Percentiles rank a stretch among this genome's conserved stretches.
These are phyloP conservation scores for Colletotrichum tropicicola DNA, from an alignment of 2,329 filamentous ascomycete genomes.

Conservation along the genomic window DNA sequence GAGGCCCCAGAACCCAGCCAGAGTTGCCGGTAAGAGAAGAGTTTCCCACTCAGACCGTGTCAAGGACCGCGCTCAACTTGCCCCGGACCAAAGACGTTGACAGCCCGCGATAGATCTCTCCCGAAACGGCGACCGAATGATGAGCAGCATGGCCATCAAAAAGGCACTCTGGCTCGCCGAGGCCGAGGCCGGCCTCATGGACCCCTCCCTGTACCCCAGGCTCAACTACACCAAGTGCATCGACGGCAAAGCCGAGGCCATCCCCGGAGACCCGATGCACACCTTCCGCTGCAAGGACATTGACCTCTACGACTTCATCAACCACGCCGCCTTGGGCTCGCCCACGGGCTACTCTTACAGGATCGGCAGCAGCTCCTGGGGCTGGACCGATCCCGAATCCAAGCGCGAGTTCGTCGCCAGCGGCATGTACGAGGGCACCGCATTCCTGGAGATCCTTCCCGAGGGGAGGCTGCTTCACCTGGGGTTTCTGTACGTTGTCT, in stretches of 20 bases:
- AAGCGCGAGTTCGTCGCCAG: slow-evolving; percentile 37
- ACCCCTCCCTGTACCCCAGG: slow-evolving; percentile 31
- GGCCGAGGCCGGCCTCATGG: slow-evolving; percentile 28
- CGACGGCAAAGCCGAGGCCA: slow-evolving; percentile 32
- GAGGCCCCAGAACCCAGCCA: slow-evolving; percentile 27
- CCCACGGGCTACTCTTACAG: slow-evolving; percentile 27
- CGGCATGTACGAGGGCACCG: slow-evolving; percentile 47
- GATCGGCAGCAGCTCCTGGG: slow-evolving; percentile 44
- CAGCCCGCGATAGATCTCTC: neutral
- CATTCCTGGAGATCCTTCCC: slow-evolving; percentile 52
- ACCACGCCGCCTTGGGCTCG: slow-evolving; percentile 59
- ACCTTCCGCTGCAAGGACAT: slow-evolving; percentile 40
- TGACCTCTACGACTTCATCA: slow-evolving; percentile 63
- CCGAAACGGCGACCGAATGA: neutral
- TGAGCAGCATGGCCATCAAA: neutral
- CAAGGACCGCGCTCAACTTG: neutral
- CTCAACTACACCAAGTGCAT: slow-evolving; percentile 34
- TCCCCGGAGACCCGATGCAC: slow-evolving; percentile 32
- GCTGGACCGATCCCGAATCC: slow-evolving; percentile 49
- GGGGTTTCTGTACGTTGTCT: slow-evolving; percentile 44
- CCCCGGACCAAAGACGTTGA: neutral
- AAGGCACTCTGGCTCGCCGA: slow-evolving; percentile 28
- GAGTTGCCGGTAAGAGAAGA: slow-evolving; percentile 26
- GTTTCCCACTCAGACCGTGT: too few species aligned
- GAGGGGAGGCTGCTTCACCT: slow-evolving; percentile 52